A percentile compares a stretch with the other conserved stretches of the same genome.
Evolutionary conservation across 2,329 filamentous ascomycete species (phyloP).

Genomic region (Aureobasidium mangrovei): DNA sequence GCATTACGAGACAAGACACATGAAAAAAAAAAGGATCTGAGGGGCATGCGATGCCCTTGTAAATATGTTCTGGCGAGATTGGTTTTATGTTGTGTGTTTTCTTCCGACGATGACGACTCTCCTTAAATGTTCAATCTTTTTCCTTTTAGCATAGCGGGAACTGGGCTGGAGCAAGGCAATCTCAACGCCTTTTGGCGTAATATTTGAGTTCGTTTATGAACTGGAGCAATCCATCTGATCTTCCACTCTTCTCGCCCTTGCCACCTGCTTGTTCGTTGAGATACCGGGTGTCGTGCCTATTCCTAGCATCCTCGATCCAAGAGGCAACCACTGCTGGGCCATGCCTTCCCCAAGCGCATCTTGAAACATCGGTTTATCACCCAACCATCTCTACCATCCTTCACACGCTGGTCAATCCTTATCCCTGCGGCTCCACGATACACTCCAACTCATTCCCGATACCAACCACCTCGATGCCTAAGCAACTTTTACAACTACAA

Average conservation of each 20-base stretch:
- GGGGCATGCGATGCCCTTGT: not conserved
- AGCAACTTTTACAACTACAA: not conserved
- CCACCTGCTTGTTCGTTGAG: too few relatives aligned
- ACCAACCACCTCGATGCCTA: not conserved
- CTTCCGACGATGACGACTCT: conserved; percentile 17
- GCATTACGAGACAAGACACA: not conserved
- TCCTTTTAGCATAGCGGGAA: conserved; percentile 16
- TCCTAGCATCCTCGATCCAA: too few relatives aligned
- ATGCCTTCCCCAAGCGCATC: too few relatives aligned
- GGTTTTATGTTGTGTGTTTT: not conserved
- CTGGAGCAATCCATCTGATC: not conserved
- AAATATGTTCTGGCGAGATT: not conserved
- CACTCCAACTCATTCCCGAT: too few relatives aligned
- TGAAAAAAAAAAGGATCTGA: conserved; percentile 3
- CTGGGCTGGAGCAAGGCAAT: not conserved
- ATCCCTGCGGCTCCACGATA: too few relatives aligned
- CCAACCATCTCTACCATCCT: too few relatives aligned
- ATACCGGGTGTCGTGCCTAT: too few relatives aligned
- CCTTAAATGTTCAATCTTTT: conserved; percentile 14
- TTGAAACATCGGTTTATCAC: too few relatives aligned
- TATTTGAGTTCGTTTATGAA: not conserved
- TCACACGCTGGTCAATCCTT: too few relatives aligned
- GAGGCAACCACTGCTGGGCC: too few relatives aligned
- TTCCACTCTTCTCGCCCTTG: not conserved
- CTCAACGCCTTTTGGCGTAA: not conserved